These are phyloP conservation scores for Sporothrix pallida DNA, from an alignment of 2,329 filamentous ascomycete species.

Conservation along the genomic window DNA sequence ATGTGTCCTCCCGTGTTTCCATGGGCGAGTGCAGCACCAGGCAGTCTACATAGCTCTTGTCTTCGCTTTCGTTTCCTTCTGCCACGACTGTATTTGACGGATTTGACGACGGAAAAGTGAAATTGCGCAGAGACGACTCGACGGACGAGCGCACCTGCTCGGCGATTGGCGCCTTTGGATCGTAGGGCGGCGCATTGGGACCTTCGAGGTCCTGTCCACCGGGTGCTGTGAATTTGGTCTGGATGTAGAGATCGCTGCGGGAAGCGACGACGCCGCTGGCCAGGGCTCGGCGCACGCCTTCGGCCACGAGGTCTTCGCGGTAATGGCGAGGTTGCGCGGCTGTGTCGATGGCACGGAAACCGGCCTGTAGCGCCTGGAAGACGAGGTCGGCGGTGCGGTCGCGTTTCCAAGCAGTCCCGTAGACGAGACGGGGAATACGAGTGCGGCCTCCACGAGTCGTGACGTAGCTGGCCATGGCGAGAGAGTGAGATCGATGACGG, in stretches of 20 bases:
- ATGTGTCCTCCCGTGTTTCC: constrained; percentile 53
- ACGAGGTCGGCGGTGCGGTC: constrained; percentile 70
- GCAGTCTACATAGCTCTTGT: constrained; percentile 66
- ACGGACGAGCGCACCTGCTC: constrained; percentile 73
- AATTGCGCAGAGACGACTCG: constrained; percentile 67
- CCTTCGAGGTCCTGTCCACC: constrained; percentile 62
- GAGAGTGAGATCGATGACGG: neutral
- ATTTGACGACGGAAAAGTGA: constrained; percentile 49
- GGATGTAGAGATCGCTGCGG: constrained; percentile 68
- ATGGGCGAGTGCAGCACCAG: constrained; percentile 73
- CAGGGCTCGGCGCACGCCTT: constrained; percentile 68
- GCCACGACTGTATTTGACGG: neutral
- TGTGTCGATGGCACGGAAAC: constrained; percentile 77
- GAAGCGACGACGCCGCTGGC: constrained; percentile 59
- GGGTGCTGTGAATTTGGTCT: constrained; percentile 81
- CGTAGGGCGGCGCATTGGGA: constrained; percentile 64
- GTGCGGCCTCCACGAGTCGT: constrained; percentile 41
- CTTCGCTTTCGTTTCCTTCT: neutral
- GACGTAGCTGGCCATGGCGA: constrained; percentile 35
- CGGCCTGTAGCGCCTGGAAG: constrained; percentile 67
- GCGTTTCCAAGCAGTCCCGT: constrained; percentile 89
- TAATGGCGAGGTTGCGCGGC: constrained; percentile 82
- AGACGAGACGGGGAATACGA: constrained; percentile 64
- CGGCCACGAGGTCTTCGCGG: constrained; percentile 71
- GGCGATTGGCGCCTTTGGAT: constrained; percentile 60